A percentile compares a stretch with the other conserved stretches of the same genome.
Evolutionary conservation across 1,139 yeast species (phyloP).

Genomic region (Nematodospora anomalae): DNA sequence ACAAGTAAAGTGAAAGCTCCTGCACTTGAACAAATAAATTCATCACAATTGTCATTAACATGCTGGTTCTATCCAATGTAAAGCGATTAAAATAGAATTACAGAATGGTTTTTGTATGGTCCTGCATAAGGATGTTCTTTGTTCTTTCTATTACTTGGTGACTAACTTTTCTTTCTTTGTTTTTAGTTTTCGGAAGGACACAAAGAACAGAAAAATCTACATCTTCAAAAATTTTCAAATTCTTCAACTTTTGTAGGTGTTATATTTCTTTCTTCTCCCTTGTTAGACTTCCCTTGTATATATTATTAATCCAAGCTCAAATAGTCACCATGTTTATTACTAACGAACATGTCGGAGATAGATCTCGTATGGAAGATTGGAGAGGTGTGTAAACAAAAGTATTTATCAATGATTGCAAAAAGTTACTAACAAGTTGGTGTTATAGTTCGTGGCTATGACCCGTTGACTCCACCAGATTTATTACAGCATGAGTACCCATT

Average conservation of each 20-base stretch:
- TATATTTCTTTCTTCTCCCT: background rate
- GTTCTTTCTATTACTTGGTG: too few relatives aligned
- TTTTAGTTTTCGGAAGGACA: background rate
- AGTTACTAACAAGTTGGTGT: constrained; percentile 2
- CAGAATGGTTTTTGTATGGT: too few relatives aligned
- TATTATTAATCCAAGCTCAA: background rate
- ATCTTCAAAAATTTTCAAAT: background rate
- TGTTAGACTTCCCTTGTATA: background rate
- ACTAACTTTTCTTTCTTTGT: background rate
- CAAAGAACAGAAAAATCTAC: background rate
- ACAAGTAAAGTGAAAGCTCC: background rate
- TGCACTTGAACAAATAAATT: too few relatives aligned
- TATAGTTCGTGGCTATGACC: constrained; percentile 71
- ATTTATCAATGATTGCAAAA: constrained; percentile 4
- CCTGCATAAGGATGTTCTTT: too few relatives aligned
- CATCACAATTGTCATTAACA: too few relatives aligned
- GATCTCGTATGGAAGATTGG: constrained; percentile 85
- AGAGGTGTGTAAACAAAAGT: constrained; percentile 58
- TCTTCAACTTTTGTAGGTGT: constrained; percentile 1
- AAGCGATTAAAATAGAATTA: too few relatives aligned
- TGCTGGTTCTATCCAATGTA: too few relatives aligned
- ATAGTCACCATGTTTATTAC: constrained; percentile 65
- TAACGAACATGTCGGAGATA: constrained; percentile 81
- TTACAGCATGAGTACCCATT: constrained; percentile 79
- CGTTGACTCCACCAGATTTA: constrained; percentile 84